Evolutionary conservation across 129 eudicot genomes (phyloP).

Genomic region (Tanacetum coccineum): DNA sequence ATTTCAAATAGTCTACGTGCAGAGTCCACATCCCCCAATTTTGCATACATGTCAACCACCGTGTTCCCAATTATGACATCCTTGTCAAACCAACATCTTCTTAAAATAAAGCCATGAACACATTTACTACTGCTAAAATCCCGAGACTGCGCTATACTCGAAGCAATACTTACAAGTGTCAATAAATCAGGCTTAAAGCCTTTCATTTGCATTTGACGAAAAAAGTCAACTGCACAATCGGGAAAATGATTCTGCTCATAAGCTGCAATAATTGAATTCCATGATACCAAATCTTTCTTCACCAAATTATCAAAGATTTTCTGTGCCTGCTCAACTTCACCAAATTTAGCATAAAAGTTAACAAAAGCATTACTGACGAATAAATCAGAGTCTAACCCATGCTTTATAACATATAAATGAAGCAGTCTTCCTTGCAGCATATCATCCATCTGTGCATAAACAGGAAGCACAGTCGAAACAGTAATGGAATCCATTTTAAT

Average conservation of each 20-base stretch:
- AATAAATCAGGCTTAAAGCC: slow-evolving; percentile 53
- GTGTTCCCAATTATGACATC: slow-evolving; percentile 62
- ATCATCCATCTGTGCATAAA: slow-evolving; percentile 65
- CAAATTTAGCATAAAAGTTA: slow-evolving; percentile 78
- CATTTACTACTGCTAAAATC: slow-evolving; percentile 40
- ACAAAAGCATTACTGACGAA: slow-evolving; percentile 79
- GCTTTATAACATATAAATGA: slow-evolving; percentile 68
- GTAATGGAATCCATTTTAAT: slow-evolving; percentile 64
- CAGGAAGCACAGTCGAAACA: slow-evolving; percentile 60
- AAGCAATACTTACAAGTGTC: slow-evolving; percentile 76
- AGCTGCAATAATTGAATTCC: slow-evolving; percentile 92
- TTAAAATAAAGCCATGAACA: slow-evolving; percentile 54
- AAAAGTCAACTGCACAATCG: slow-evolving; percentile 39
- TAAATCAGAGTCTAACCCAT: slow-evolving; percentile 60
- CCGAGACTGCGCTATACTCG: slow-evolving; percentile 61
- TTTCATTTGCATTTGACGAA: slow-evolving; percentile 40
- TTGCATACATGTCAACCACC: slow-evolving; percentile 86
- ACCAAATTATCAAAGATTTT: slow-evolving; percentile 55
- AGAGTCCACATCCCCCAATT: slow-evolving; percentile 54
- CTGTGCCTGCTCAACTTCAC: slow-evolving; percentile 46
- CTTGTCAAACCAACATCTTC: slow-evolving; percentile 61
- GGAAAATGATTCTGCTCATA: slow-evolving; percentile 73
- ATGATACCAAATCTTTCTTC: slow-evolving; percentile 67
- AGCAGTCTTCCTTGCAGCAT: slow-evolving; percentile 38
- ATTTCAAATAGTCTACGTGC: slow-evolving; percentile 48